Conservation (phyloP, 2,329 filamentous ascomycete species). For the Coniochaeta sp. region DNA sequence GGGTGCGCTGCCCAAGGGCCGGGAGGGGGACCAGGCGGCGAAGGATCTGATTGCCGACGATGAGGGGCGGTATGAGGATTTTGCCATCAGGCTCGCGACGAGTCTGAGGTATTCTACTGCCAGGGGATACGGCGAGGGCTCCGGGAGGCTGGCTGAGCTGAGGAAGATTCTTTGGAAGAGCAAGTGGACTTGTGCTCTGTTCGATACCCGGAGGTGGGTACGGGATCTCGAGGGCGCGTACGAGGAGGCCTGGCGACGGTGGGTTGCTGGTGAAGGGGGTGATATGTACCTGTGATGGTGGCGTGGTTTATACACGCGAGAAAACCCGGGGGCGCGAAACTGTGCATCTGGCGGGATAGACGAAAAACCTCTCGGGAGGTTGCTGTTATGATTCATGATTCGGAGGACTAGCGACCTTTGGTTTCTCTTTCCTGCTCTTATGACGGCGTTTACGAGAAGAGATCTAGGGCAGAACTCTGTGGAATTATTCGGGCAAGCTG, state of each 20-base stretch:
- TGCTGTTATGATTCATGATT: not conserved
- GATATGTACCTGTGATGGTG: constrained; percentile 69
- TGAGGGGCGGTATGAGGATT: constrained; percentile 79
- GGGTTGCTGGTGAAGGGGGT: constrained; percentile 79
- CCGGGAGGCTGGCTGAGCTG: constrained; percentile 69
- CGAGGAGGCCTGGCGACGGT: constrained; percentile 77
- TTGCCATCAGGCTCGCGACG: constrained; percentile 60
- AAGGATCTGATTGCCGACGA: constrained; percentile 67
- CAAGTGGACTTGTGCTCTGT: constrained; percentile 80
- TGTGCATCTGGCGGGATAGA: not conserved
- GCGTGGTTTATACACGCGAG: too few species aligned
- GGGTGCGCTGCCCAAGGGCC: constrained; percentile 71
- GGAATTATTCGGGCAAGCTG: too few species aligned
- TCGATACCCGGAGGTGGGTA: constrained; percentile 90
- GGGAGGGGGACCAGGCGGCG: constrained; percentile 60
- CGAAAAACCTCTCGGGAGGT: not conserved
- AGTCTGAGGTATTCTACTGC: constrained; percentile 50
- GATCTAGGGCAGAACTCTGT: too few species aligned
- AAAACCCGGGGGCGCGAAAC: too few species aligned
- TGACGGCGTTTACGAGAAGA: not conserved
- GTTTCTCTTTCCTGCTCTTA: too few species aligned
- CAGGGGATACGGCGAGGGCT: constrained; percentile 40
- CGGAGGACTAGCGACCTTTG: not conserved
- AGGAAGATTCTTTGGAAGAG: constrained; percentile 74
- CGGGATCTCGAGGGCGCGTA: constrained; percentile 83